Percentiles rank a stretch among this genome's conserved stretches.
phyloP scores from a whole-genome alignment of 2,329 filamentous ascomycete species.

The Colletotrichum horii region DNA sequence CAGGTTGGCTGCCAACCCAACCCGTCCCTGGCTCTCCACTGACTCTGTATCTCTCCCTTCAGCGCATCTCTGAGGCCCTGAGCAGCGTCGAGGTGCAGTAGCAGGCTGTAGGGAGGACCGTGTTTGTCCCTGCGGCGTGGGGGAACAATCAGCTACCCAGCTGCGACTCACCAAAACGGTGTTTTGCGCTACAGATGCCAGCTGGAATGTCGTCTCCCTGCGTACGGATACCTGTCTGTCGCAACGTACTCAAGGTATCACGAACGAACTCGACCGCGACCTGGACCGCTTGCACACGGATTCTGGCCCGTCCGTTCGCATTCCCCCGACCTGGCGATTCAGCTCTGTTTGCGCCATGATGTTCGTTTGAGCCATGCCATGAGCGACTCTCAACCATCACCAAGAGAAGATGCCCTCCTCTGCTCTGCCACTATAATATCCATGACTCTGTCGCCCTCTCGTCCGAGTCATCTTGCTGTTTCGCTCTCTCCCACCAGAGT shows the following conservation, averaged over 20 bases:
- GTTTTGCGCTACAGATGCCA: background rate
- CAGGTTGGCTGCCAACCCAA: background rate
- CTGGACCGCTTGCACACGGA: conserved; percentile 4
- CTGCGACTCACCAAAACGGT: background rate
- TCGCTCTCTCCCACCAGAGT: background rate
- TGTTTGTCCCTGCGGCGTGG: conserved; percentile 15
- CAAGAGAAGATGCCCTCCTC: background rate
- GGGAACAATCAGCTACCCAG: background rate
- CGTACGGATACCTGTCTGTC: background rate
- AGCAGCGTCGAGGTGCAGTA: background rate
- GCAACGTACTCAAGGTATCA: background rate
- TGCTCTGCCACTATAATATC: background rate
- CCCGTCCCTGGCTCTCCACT: background rate
- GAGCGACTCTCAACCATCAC: background rate
- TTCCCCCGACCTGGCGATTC: background rate
- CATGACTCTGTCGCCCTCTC: conserved; percentile 11
- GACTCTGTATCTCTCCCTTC: background rate
- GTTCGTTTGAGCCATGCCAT: background rate
- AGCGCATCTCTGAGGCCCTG: background rate
- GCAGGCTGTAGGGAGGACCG: background rate
- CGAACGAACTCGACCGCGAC: conserved; percentile 4
- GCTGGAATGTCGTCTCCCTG: conserved; percentile 18
- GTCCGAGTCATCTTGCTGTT: conserved; percentile 15
- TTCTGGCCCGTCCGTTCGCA: conserved; percentile 11
- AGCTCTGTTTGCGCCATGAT: conserved; percentile 16